These are phyloP conservation scores for Fonsecaea pedrosoi DNA, from an alignment of 2,329 filamentous ascomycete genomes.

Conservation along the genomic window DNA sequence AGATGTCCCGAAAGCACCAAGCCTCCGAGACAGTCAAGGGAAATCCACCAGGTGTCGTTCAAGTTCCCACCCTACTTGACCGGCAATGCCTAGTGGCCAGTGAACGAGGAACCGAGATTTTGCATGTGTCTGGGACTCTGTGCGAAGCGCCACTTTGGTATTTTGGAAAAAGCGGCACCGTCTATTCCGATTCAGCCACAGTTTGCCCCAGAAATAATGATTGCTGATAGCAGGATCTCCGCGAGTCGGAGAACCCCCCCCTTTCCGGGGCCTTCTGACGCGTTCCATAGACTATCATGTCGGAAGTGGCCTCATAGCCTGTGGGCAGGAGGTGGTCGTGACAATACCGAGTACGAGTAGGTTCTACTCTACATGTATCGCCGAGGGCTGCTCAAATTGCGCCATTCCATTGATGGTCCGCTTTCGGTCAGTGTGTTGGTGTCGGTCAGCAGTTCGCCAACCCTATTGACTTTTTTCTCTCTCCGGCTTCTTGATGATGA, in stretches of 20 bases:
- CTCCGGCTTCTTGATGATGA: neutral
- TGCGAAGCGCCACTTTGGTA: neutral
- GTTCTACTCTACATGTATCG: neutral
- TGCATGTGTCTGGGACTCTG: neutral
- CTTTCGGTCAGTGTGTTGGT: neutral
- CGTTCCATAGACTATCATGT: conserved; percentile 2
- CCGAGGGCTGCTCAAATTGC: neutral
- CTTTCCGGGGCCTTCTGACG: conserved; percentile 24
- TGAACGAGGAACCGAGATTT: neutral
- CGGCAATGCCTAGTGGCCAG: neutral
- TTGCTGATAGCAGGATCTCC: conserved; percentile 7
- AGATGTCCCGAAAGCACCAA: neutral
- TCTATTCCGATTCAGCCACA: conserved; percentile 2
- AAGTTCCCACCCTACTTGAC: neutral
- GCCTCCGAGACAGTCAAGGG: conserved; percentile 1
- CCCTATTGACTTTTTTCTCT: neutral
- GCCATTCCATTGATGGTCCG: neutral
- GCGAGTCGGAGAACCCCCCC: neutral
- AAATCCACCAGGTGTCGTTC: conserved; percentile 7
- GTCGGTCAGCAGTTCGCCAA: neutral
- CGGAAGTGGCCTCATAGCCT: neutral
- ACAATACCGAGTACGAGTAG: too few relatives aligned
- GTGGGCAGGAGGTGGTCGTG: neutral
- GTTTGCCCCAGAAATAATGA: neutral
- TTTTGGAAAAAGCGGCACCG: neutral